phyloP scores from a whole-genome alignment of 345 rosid species.

The Limnanthes douglasii region DNA sequence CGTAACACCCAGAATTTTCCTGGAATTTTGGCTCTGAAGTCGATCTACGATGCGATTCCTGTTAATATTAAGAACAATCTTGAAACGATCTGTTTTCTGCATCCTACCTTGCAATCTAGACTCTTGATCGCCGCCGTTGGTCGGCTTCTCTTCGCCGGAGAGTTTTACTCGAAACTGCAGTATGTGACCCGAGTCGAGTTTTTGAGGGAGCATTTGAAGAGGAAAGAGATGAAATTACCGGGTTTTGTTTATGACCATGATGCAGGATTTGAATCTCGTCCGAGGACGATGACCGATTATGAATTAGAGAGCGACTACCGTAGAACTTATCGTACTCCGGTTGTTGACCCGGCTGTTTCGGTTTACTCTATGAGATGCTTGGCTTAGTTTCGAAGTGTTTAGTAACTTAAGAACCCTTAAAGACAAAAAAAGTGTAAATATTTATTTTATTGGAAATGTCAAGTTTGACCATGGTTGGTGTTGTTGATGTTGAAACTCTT shows the following conservation, averaged over 20 bases:
- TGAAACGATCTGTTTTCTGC: constrained; percentile 37
- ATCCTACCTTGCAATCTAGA: constrained; percentile 35
- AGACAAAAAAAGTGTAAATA: too few relatives aligned
- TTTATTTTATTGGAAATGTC: too few relatives aligned
- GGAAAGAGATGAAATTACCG: constrained; percentile 50
- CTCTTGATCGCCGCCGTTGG: constrained; percentile 57
- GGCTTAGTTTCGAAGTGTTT: too few relatives aligned
- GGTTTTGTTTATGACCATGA: constrained; percentile 47
- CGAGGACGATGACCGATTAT: constrained; percentile 45
- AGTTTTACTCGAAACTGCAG: constrained; percentile 37
- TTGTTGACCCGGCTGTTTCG: constrained; percentile 32
- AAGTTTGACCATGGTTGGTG: too few relatives aligned
- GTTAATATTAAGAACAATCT: constrained; percentile 18
- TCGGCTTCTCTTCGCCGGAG: constrained; percentile 36
- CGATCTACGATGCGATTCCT: constrained; percentile 33
- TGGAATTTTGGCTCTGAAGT: constrained; percentile 30
- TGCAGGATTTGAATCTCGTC: constrained; percentile 28
- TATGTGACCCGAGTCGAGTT: constrained; percentile 40
- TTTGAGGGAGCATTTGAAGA: constrained; percentile 46
- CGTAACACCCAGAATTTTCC: constrained; percentile 37
- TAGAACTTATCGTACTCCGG: constrained; percentile 26
- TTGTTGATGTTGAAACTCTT: too few relatives aligned
- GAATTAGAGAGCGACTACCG: constrained; percentile 66
- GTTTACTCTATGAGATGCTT: constrained; percentile 55
- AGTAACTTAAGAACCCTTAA: too few relatives aligned